Percentiles rank a stretch among this genome's conserved stretches.
These are phyloP conservation scores for Colletotrichum sp. DNA, from an alignment of 2,329 filamentous ascomycete genomes.

Conservation along the genomic window DNA sequence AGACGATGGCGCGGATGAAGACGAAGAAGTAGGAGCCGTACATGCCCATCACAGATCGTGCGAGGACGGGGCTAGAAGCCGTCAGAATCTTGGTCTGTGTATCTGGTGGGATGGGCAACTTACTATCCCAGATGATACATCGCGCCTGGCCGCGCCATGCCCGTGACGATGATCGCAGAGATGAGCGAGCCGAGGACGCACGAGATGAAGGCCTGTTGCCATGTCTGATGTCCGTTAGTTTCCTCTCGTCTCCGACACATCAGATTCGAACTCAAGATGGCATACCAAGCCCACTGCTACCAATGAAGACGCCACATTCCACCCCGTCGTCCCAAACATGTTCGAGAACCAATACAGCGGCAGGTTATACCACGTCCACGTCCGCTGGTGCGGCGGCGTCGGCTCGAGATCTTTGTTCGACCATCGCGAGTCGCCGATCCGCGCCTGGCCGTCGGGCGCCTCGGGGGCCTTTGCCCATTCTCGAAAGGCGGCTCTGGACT, in stretches of 20 bases:
- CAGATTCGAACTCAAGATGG: neutral
- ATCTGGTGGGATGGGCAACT: neutral
- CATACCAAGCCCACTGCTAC: slow-evolving; percentile 30
- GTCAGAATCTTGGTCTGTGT: neutral
- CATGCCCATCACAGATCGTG: slow-evolving; percentile 42
- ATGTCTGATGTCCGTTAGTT: slow-evolving; percentile 19
- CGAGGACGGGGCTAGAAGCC: slow-evolving; percentile 34
- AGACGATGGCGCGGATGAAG: slow-evolving; percentile 35
- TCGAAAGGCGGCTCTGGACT: slow-evolving; percentile 26
- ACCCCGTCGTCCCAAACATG: slow-evolving; percentile 30
- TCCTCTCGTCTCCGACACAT: neutral
- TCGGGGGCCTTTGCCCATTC: slow-evolving; percentile 27
- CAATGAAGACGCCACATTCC: slow-evolving; percentile 32
- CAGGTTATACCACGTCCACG: slow-evolving; percentile 33
- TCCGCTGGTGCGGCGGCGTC: slow-evolving; percentile 29
- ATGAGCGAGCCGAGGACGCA: slow-evolving; percentile 28
- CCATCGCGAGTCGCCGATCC: slow-evolving; percentile 29
- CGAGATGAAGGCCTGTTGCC: slow-evolving; percentile 31
- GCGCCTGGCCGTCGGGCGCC: slow-evolving; percentile 16
- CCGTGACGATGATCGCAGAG: slow-evolving; percentile 26
- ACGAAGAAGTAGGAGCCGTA: slow-evolving; percentile 47
- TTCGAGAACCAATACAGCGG: slow-evolving; percentile 33
- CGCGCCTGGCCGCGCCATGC: slow-evolving; percentile 30
- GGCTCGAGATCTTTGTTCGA: slow-evolving; percentile 35
- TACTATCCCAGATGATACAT: slow-evolving; percentile 31